Percentiles rank a stretch among this genome's conserved stretches.
These are phyloP conservation scores for Cercis canadensis DNA, from an alignment of 306 rosid species.

Conservation along the genomic window DNA sequence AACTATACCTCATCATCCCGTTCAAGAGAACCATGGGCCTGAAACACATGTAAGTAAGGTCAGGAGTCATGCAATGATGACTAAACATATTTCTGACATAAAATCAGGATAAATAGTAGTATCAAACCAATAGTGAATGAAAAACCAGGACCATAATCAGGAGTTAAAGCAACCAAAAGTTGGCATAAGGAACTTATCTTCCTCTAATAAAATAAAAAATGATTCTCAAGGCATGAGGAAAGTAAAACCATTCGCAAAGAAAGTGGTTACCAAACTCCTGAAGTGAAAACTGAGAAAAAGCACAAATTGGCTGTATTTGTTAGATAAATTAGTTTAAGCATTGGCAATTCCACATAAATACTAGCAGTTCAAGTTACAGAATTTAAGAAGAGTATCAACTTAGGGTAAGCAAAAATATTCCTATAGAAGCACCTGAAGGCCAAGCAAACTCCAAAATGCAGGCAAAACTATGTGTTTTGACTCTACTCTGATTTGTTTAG, in stretches of 20 bases:
- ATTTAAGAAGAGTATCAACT: no score
- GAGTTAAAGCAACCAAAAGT: constrained; percentile 19
- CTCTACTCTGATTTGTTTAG: constrained; percentile 14
- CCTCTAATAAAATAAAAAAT: constrained; percentile 2
- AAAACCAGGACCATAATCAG: neutral
- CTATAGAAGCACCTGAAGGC: no score
- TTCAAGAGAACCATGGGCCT: constrained; percentile 96
- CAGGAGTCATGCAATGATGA: constrained; percentile 22
- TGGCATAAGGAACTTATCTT: constrained; percentile 27
- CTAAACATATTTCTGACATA: constrained; percentile 18
- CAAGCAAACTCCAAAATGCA: no score
- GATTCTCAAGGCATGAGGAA: constrained; percentile 12
- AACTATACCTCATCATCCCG: constrained; percentile 90
- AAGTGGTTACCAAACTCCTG: no score
- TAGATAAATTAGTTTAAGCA: no score
- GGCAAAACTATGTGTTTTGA: no score
- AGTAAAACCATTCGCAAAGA: neutral
- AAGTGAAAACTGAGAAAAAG: no score
- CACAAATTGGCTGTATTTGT: no score
- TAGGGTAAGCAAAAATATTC: no score
- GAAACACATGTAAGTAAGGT: constrained; percentile 43
- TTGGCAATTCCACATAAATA: no score
- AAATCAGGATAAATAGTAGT: constrained; percentile 23
- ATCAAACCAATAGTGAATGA: no score
- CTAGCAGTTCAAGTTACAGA: no score